Conservation (phyloP, 225 moss, liverwort and hornwort species). For the Asterella californica region DNA sequence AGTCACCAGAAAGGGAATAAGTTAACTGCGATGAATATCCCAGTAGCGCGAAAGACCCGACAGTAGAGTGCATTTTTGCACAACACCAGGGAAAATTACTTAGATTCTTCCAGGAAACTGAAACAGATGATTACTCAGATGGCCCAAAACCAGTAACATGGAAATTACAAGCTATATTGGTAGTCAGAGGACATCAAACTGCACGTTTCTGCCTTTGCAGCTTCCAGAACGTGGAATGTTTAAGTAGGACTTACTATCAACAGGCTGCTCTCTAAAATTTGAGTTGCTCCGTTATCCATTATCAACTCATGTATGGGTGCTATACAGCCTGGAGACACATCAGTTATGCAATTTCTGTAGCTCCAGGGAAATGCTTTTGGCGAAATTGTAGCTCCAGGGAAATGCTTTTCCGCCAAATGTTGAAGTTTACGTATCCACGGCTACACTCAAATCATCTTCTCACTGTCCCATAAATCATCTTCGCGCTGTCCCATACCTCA, state of each 20-base stretch:
- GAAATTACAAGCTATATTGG: neutral
- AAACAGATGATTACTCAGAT: conserved; percentile 56
- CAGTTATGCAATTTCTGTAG: neutral
- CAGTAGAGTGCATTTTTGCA: conserved; percentile 64
- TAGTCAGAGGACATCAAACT: neutral
- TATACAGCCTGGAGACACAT: neutral
- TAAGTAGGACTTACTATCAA: conserved; percentile 38
- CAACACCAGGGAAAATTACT: too few species aligned
- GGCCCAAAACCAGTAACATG: neutral
- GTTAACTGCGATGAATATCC: conserved; percentile 77
- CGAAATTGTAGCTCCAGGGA: too few species aligned
- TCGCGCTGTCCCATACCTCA: neutral
- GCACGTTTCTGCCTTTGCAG: neutral
- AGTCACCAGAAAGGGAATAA: conserved; percentile 78
- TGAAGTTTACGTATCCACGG: neutral
- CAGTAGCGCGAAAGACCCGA: conserved; percentile 84
- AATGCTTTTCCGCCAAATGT: neutral
- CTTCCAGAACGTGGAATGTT: neutral
- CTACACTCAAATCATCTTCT: too few species aligned
- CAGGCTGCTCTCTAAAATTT: conserved; percentile 97
- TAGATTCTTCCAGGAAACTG: too few species aligned
- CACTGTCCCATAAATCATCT: neutral
- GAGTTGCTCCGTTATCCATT: conserved; percentile 64
- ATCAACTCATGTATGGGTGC: neutral
- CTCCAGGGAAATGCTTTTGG: too few species aligned